Base-by-base conservation (phyloP, 495 filamentous ascomycete genomes). In the Daldinia concentrica region DNA sequence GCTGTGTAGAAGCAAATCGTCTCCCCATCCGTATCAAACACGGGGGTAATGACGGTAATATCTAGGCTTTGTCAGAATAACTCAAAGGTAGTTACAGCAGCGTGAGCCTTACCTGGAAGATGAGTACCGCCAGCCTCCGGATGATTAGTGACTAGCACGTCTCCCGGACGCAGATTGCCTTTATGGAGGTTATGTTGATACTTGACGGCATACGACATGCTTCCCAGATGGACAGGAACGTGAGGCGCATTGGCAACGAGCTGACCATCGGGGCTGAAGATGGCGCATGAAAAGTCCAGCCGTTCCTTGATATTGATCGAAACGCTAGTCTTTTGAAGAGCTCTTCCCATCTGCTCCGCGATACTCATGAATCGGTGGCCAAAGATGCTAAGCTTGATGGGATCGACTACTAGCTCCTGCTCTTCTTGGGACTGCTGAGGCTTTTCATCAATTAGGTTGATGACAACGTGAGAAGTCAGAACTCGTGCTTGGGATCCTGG, bases 311-410 rank as follows among this genome's bases (percentile, higher is more conserved):
- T 95, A 77, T 99, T 99, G 8, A 95, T 99, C 58, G 92, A 95
- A 59, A 99, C 94, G 69, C 92, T 95, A 0, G 95, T 99, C 85
- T 98, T 99, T 73, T 98, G 95, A 30, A 99, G 83, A 1, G 95
- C 94, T 58, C 93, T 84, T 4, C 95, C 95, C 95, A 98, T 98
- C 79, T 98, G 95, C 80, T 99, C 95, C 2, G 95, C 95, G 75
- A 99, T 98, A 9, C 94, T 94, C 95, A 99, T 99, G 81, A 99
- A 99, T 1, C 95, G 84, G 78, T 99, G 94, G 1, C 93, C 93
- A 72, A 99, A 99, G 66, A 99, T 96, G 76, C 89, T 95, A 4
- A 99, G 88, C 81, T 95, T 91, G 77, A 99, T 97, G 0, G 95
- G 95, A 72, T 93, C 90, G 1, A 92, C 90, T 65, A 84, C 79